Base-by-base conservation (phyloP, 176 grass and related monocot genomes). In the Phragmites australis region DNA sequence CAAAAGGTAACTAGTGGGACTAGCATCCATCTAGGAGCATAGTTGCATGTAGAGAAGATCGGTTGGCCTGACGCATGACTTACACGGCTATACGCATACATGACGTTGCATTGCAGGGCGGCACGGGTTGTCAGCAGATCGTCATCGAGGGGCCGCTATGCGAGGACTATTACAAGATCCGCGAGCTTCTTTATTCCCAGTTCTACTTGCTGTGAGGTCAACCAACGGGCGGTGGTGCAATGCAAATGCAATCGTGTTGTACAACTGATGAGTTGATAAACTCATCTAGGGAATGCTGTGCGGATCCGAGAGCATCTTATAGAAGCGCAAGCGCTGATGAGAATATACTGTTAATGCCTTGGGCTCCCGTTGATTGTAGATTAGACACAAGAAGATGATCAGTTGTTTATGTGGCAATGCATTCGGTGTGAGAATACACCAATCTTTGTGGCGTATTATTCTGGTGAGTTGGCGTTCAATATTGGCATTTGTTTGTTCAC, bases 141-240 rank as follows among this genome's bases (percentile, higher is more conserved):
- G 85, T 94, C 46, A 92, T 97, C 12, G 92, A 97, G 82, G 94
- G 89, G 3, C 94, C 94, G 22, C 73, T 97, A 31, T 92, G 92
- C 11, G 92, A 90, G 83, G 94, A 97, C 70, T 97, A 92, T 68
- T 94, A 92, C 80, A 94, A 92, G 85, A 90, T 97, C 54, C 90
- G 90, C 29, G 88, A 92, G 69, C 92, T 84, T 84, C 90, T 97
- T 5, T 94, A 92, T 74, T 94, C 94, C 1, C 92, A 97, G 59
- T 97, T 97, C 76, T 92, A 88, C 72, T 51, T 92, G 85, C 25
- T 94, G 81, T 97, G 88, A 83, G 63, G 83, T 5, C 16, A 31
- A 2, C 15, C 0, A 25, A 14, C 21, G 23, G 16, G 16, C 19
- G 68, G 12, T 8, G 53, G 15, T 31, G 34, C 74, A 15, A 51